Conservation (phyloP, 2,329 filamentous ascomycete species). For the Fusarium miscanthi region DNA sequence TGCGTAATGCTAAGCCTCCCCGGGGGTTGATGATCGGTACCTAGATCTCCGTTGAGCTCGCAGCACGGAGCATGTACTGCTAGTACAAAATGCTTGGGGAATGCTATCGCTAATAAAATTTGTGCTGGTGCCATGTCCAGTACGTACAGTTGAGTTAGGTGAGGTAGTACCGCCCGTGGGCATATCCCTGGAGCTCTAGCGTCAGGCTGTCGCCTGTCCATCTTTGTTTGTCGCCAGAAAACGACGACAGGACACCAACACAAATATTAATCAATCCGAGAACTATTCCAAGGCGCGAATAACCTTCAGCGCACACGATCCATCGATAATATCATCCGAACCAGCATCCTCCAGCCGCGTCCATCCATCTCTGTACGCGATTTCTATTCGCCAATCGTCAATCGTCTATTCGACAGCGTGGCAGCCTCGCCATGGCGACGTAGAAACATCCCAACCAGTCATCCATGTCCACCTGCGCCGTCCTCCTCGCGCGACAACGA, state of each 20-base stretch:
- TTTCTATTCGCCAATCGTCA: slow-evolving; percentile 34
- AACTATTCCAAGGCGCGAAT: slow-evolving; percentile 28
- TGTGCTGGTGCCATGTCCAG: slow-evolving; percentile 24
- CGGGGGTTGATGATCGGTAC: slow-evolving; percentile 16
- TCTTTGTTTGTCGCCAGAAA: slow-evolving; percentile 42
- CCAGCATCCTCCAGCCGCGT: slow-evolving; percentile 5
- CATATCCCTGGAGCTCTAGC: slow-evolving; percentile 38
- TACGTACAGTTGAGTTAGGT: background rate
- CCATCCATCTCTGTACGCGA: slow-evolving; percentile 17
- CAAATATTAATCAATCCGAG: slow-evolving; percentile 29
- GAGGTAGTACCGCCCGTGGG: slow-evolving; percentile 14
- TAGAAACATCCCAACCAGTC: slow-evolving; percentile 42
- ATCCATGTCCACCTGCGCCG: slow-evolving; percentile 47
- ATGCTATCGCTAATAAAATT: slow-evolving; percentile 31
- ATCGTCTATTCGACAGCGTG: slow-evolving; percentile 42
- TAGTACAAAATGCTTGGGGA: slow-evolving; percentile 4
- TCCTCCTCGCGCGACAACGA: slow-evolving; percentile 43
- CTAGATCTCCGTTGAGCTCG: slow-evolving; percentile 1
- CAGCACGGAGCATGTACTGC: slow-evolving; percentile 3
- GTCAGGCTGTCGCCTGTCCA: slow-evolving; percentile 38
- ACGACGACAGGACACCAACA: slow-evolving; percentile 40
- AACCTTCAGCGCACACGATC: slow-evolving; percentile 27
- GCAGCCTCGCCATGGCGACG: slow-evolving; percentile 47
- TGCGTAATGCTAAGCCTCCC: slow-evolving; percentile 25
- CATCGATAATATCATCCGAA: slow-evolving; percentile 7